Conservation (phyloP, 108 stramenopile genomes). For the Pseudonitzschia delicatissima region DNA sequence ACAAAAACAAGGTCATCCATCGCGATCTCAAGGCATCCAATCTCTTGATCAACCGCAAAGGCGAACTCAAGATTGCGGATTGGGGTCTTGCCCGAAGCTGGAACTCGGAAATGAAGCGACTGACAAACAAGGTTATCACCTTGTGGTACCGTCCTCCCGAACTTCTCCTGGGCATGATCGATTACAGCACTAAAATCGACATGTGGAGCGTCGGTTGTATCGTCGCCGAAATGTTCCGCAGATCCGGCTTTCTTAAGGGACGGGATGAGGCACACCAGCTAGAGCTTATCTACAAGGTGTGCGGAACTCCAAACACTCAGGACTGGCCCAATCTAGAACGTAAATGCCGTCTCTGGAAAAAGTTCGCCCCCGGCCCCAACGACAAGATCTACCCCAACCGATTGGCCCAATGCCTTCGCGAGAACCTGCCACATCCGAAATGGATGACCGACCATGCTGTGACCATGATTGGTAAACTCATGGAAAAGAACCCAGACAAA, state of each 20-base stretch:
- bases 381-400: conserved; percentile 52
- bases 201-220: conserved; percentile 99
- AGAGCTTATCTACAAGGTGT: conserved; percentile 74
- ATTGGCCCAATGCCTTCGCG: conserved; percentile 58
- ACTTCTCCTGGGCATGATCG: conserved; percentile 79
- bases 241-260: conserved; percentile 75
- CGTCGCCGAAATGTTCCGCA: conserved; percentile 92
- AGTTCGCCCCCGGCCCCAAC: conserved; percentile 56
- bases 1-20: conserved; percentile 92
- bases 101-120: conserved; percentile 81
- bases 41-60: conserved; percentile 83
- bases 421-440: conserved; percentile 60
- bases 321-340: conserved; percentile 75
- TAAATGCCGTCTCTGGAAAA: conserved; percentile 75
- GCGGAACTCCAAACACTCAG: conserved; percentile 69
- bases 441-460: conserved; percentile 91
- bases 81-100: conserved; percentile 93
- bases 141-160: conserved; percentile 98
- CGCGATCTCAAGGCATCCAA: conserved; percentile 95
- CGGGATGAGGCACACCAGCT: conserved; percentile 74
- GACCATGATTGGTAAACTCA: conserved; percentile 69
- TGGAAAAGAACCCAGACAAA: conserved; percentile 68
- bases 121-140: conserved; percentile 95
- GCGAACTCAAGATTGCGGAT: conserved; percentile 94
- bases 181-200: conserved; percentile 90